These are phyloP conservation scores for Eucalyptus caleyi DNA, from an alignment of 345 rosid species.

Conservation along the genomic window DNA sequence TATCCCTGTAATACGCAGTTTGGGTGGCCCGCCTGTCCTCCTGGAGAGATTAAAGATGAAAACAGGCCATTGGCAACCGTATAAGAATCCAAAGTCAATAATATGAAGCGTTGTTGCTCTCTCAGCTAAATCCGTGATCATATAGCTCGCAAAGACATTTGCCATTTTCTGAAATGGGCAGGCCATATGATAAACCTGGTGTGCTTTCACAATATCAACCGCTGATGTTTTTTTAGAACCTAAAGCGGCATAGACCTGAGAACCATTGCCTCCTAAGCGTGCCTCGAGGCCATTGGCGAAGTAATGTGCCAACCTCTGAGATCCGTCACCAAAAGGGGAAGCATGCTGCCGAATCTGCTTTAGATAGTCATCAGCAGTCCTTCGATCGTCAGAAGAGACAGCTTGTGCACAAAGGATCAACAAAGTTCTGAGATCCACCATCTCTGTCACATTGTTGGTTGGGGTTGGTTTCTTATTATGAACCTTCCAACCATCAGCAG, in stretches of 20 bases:
- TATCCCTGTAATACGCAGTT: conserved; percentile 72
- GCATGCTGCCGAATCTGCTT: conserved; percentile 70
- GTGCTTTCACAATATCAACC: conserved; percentile 49
- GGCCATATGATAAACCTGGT: conserved; percentile 34
- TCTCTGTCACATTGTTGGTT: conserved; percentile 21
- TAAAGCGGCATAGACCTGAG: conserved; percentile 29
- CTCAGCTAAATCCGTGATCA: conserved; percentile 25
- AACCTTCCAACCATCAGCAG: conserved; percentile 15
- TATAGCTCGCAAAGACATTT: conserved; percentile 45
- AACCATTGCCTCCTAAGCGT: conserved; percentile 51
- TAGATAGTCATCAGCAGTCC: conserved; percentile 51
- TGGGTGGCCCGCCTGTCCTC: conserved; percentile 57
- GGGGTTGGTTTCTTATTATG: conserved; percentile 14
- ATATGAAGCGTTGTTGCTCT: conserved; percentile 42
- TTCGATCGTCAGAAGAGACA: conserved; percentile 43
- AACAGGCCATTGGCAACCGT: conserved; percentile 84
- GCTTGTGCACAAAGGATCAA: conserved; percentile 75
- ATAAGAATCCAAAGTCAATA: conserved; percentile 67
- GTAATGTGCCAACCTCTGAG: conserved; percentile 69
- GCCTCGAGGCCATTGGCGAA: conserved; percentile 80
- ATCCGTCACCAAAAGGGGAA: conserved; percentile 53
- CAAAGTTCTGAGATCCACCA: conserved; percentile 63
- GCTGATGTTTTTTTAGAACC: conserved; percentile 37
- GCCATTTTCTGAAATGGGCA: conserved; percentile 58
- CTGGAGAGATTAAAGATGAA: conserved; percentile 47